Conservation (phyloP, 2,329 filamentous ascomycete genomes). For the Diaporthe aspalathi region DNA sequence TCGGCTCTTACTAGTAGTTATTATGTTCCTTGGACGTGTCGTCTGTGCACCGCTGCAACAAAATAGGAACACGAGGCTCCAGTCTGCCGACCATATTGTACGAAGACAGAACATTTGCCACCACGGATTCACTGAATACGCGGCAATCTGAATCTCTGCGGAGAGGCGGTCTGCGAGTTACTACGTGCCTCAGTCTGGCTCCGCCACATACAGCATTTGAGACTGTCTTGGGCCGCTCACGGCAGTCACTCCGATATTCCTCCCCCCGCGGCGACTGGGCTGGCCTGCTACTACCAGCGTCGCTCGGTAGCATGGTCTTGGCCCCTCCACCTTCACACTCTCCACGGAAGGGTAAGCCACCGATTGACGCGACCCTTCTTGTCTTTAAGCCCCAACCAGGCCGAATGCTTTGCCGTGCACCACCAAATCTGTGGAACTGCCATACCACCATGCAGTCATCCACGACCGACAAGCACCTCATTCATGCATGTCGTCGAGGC, state of each 20-base stretch:
- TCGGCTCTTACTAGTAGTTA: background rate
- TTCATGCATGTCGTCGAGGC: slow-evolving; percentile 2
- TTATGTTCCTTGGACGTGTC: background rate
- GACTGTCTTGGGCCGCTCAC: slow-evolving; percentile 6
- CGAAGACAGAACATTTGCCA: background rate
- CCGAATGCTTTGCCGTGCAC: background rate
- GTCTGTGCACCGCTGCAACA: background rate
- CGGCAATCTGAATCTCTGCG: slow-evolving; percentile 8
- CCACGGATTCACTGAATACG: slow-evolving; percentile 2
- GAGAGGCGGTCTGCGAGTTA: slow-evolving; percentile 19
- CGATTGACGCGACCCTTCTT: background rate
- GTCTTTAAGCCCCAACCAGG: slow-evolving; percentile 5
- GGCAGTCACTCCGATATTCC: slow-evolving; percentile 10
- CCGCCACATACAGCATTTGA: slow-evolving; percentile 13
- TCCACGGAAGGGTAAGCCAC: background rate
- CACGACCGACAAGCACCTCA: background rate
- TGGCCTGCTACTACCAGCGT: background rate
- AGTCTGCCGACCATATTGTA: background rate
- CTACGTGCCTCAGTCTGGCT: slow-evolving; percentile 3
- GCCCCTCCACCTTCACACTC: slow-evolving; percentile 8
- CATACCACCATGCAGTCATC: slow-evolving; percentile 8
- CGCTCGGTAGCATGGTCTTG: slow-evolving; percentile 3
- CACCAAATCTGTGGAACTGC: background rate
- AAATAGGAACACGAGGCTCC: background rate
- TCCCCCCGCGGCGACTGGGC: slow-evolving; percentile 12